These are phyloP conservation scores for Sordariomycetes sp. DNA, from an alignment of 2,329 filamentous ascomycete species.

Conservation along the genomic window DNA sequence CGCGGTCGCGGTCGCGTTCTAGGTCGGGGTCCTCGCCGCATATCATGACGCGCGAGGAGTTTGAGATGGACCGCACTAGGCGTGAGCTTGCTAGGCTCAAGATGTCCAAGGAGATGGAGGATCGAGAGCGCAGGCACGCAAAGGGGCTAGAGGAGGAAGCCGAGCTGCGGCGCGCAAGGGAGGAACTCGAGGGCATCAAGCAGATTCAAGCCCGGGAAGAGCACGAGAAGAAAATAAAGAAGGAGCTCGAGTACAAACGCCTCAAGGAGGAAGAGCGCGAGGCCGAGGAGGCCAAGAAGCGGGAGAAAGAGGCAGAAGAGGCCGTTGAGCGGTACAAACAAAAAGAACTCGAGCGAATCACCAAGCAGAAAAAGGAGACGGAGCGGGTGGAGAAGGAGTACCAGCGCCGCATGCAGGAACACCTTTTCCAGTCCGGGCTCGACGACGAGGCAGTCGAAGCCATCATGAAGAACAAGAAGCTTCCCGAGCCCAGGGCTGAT, in stretches of 20 bases:
- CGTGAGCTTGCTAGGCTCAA: constrained; percentile 34
- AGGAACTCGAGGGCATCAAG: constrained; percentile 35
- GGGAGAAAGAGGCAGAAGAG: constrained; percentile 35
- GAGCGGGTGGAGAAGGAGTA: constrained; percentile 43
- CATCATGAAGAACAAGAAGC: constrained; percentile 46
- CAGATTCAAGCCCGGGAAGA: constrained; percentile 32
- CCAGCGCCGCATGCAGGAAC: constrained; percentile 43
- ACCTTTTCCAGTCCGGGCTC: constrained; percentile 46
- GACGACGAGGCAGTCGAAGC: constrained; percentile 48
- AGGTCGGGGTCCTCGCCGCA: constrained; percentile 20
- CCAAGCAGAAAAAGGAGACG: constrained; percentile 34
- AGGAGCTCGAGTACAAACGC: constrained; percentile 37
- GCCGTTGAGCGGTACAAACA: constrained; percentile 41
- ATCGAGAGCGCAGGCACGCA: constrained; percentile 22
- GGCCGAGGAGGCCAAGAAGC: constrained; percentile 29
- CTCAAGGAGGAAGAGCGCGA: constrained; percentile 33
- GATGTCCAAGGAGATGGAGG: constrained; percentile 24
- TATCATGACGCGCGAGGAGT: constrained; percentile 31
- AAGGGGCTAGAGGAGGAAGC: constrained; percentile 33
- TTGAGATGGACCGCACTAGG: constrained; percentile 25
- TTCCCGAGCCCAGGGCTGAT: constrained; percentile 15
- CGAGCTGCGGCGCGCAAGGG: constrained; percentile 37
- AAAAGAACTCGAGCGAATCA: constrained; percentile 33
- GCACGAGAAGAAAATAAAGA: constrained; percentile 39
- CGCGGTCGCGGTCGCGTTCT: constrained; percentile 24